These are phyloP conservation scores for Caryopteris hybrid DNA, from an alignment of 305 asterid genomes.

Conservation along the genomic window DNA sequence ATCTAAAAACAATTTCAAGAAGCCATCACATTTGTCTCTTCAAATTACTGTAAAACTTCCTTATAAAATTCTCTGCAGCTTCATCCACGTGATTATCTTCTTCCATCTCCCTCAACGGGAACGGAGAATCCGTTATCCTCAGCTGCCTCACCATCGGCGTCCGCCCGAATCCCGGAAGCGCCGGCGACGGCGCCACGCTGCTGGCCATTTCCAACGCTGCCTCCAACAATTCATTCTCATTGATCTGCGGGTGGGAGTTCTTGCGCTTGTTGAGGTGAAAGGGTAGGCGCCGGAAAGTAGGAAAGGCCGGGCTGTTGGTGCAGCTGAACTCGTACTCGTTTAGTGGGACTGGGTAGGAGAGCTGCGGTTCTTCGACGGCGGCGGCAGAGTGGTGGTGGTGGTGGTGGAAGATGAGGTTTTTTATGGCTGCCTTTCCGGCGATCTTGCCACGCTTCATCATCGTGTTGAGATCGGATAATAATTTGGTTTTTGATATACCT, in stretches of 20 bases:
- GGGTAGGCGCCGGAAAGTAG: conserved; percentile 33
- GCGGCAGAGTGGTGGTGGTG: conserved; percentile 10
- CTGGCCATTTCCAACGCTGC: conserved; percentile 38
- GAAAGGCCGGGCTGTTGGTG: conserved; percentile 46
- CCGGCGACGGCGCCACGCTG: conserved; percentile 40
- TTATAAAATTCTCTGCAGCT: conserved; percentile 53
- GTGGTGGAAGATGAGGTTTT: conserved; percentile 52
- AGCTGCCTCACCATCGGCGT: conserved; percentile 65
- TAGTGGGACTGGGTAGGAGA: too few relatives aligned
- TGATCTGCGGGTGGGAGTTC: conserved; percentile 10
- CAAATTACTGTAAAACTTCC: conserved; percentile 48
- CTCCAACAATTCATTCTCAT: conserved; percentile 21
- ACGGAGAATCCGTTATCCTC: conserved; percentile 74
- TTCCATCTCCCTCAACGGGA: conserved; percentile 33
- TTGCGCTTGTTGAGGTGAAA: conserved; percentile 40
- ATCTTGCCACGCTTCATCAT: conserved; percentile 51
- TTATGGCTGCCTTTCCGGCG: conserved; percentile 46
- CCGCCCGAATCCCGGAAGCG: conserved; percentile 50
- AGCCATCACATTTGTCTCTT: conserved; percentile 29
- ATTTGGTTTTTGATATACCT: conserved; percentile 44
- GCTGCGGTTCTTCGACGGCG: conserved; percentile 12
- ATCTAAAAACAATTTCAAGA: neutral
- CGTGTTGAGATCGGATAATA: conserved; percentile 33
- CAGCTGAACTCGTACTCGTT: conserved; percentile 72
- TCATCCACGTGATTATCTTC: conserved; percentile 45